Conservation (phyloP, 2,329 filamentous ascomycete species). For the Myrmaecium sp. region DNA sequence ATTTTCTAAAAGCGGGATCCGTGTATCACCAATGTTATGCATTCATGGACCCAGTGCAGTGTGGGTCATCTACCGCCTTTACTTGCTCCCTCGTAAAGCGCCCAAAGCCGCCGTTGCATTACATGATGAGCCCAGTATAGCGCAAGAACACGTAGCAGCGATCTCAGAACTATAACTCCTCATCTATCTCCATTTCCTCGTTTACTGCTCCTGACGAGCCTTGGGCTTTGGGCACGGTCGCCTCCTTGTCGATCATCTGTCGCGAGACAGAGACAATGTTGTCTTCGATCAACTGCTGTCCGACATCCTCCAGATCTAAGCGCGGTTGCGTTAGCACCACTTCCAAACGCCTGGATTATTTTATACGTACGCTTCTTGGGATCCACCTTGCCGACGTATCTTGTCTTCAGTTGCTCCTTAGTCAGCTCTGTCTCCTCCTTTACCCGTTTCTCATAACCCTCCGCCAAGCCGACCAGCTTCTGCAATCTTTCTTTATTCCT, state of each 20-base stretch:
- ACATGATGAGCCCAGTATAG: too few relatives aligned
- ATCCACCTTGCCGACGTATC: slow-evolving; percentile 97
- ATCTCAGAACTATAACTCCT: too few relatives aligned
- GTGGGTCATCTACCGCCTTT: too few relatives aligned
- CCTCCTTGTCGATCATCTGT: slow-evolving; percentile 99
- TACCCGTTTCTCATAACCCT: slow-evolving; percentile 96
- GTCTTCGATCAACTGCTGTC: slow-evolving; percentile 93
- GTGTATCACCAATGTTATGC: too few relatives aligned
- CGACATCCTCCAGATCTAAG: slow-evolving; percentile 76
- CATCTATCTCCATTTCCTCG: slow-evolving; percentile 19
- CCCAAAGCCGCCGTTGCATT: too few relatives aligned
- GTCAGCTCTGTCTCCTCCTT: slow-evolving; percentile 97
- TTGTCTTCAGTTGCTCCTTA: slow-evolving; percentile 94
- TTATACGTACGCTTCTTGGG: slow-evolving; percentile 78
- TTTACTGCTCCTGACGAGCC: slow-evolving; percentile 14
- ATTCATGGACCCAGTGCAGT: too few relatives aligned
- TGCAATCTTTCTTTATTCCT: slow-evolving; percentile 80
- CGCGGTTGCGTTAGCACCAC: slow-evolving; percentile 9
- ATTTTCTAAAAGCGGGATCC: too few relatives aligned
- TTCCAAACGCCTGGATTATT: too few relatives aligned
- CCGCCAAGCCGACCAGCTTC: slow-evolving; percentile 70
- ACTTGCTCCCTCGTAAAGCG: too few relatives aligned
- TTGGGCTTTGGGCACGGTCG: slow-evolving; percentile 53
- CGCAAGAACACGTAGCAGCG: too few relatives aligned
- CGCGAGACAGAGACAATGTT: slow-evolving; percentile 97